These are phyloP conservation scores for Cicer chorassanicum DNA, from an alignment of 306 rosid species.

Conservation along the genomic window DNA sequence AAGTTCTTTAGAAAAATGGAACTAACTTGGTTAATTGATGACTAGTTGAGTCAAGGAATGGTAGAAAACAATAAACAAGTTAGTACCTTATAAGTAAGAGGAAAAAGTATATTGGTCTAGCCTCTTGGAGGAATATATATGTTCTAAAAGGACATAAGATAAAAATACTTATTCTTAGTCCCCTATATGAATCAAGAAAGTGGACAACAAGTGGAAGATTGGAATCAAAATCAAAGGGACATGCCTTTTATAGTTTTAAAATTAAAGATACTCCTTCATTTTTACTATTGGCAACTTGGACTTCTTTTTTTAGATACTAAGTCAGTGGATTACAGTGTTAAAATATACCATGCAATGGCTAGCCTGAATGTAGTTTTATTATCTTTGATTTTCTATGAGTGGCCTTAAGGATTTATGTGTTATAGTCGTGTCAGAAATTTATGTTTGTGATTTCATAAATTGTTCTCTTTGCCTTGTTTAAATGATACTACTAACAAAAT, in stretches of 20 bases:
- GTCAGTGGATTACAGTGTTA: conserved; percentile 40
- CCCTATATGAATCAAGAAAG: conserved; percentile 53
- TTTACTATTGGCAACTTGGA: conserved; percentile 49
- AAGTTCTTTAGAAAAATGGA: conserved; percentile 16
- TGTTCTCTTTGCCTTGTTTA: background rate
- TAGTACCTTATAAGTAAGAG: conserved; percentile 69
- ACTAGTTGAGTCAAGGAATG: conserved; percentile 41
- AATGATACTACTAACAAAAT: conserved; percentile 7
- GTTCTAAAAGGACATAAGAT: conserved; percentile 56
- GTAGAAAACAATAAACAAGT: conserved; percentile 46
- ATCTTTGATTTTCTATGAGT: background rate
- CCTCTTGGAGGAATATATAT: conserved; percentile 64
- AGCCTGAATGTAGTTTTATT: conserved; percentile 15
- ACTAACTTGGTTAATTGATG: conserved; percentile 21
- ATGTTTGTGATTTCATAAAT: background rate
- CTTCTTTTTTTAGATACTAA: conserved; percentile 41
- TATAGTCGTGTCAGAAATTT: no score
- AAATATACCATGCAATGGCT: conserved; percentile 35
- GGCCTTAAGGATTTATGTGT: background rate
- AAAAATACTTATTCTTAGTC: conserved; percentile 55
- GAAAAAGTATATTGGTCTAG: conserved; percentile 45
- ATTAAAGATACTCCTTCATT: conserved; percentile 52
- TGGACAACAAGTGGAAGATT: conserved; percentile 50
- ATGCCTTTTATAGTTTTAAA: conserved; percentile 41
- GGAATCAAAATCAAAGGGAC: conserved; percentile 60